Evolutionary conservation across 805 yeast genomes (phyloP).

Genomic region (Starmerella tilneyi): DNA sequence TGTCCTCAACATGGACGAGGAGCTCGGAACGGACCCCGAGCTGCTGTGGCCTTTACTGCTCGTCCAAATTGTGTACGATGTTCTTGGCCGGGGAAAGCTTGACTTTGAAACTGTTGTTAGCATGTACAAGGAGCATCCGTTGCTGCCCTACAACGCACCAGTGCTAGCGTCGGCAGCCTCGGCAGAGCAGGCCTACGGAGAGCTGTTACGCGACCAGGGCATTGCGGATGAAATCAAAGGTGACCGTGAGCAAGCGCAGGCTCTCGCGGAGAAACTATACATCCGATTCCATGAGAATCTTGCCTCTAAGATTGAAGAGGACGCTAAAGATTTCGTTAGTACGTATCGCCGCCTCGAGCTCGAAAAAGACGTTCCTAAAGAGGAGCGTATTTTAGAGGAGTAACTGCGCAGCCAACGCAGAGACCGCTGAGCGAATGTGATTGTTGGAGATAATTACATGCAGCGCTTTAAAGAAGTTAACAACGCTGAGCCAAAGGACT

Average conservation of each 20-base stretch:
- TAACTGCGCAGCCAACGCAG: too few species aligned
- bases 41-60: slow-evolving; percentile 29
- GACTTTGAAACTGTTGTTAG: slow-evolving; percentile 25
- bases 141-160: slow-evolving; percentile 23
- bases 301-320: slow-evolving; percentile 21
- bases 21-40: slow-evolving; percentile 17
- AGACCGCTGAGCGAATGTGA: too few species aligned
- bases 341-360: slow-evolving; percentile 14
- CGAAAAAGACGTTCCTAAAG: slow-evolving; percentile 15
- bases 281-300: slow-evolving; percentile 23
- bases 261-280: slow-evolving; percentile 27
- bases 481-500: too few species aligned
- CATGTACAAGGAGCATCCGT: slow-evolving; percentile 27
- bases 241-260: slow-evolving; percentile 15
- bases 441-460: too few species aligned
- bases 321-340: slow-evolving; percentile 24
- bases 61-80: slow-evolving; percentile 31
- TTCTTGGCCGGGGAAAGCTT: slow-evolving; percentile 8
- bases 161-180: slow-evolving; percentile 10
- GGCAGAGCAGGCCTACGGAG: slow-evolving; percentile 24
- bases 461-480: too few species aligned
- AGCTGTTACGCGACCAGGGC: slow-evolving; percentile 19
- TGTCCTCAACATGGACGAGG: slow-evolving; percentile 9
- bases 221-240: background rate
- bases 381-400: slow-evolving; percentile 14